Percentiles rank a stretch among this genome's conserved stretches.
Evolutionary conservation across 129 eudicot genomes (phyloP).

Genomic region (Flaveria ramosissima): DNA sequence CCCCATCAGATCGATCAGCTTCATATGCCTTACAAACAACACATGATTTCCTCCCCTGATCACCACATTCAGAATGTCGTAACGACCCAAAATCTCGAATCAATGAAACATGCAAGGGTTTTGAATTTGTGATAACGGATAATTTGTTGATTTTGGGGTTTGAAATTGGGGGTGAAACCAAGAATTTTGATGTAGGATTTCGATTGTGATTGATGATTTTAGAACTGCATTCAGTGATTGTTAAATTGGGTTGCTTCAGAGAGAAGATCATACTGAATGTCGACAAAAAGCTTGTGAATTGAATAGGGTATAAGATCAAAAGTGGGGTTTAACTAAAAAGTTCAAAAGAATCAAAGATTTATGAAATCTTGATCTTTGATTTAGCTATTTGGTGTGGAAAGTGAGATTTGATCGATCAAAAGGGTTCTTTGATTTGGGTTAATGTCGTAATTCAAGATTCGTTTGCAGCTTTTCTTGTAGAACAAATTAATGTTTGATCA

Average conservation of each 20-base stretch:
- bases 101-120: slow-evolving; percentile 40
- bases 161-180: slow-evolving; percentile 31
- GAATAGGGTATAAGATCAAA: no score
- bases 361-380: slow-evolving; percentile 26
- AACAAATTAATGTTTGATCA: slow-evolving; percentile 12
- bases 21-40: slow-evolving; percentile 52
- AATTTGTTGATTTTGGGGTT: slow-evolving; percentile 20
- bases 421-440: slow-evolving; percentile 19
- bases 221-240: slow-evolving; percentile 22
- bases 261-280: slow-evolving; percentile 46
- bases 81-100: slow-evolving; percentile 37
- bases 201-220: slow-evolving; percentile 33
- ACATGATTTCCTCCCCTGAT: not conserved
- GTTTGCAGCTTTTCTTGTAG: slow-evolving; percentile 6
- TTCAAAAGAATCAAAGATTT: not conserved
- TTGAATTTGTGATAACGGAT: slow-evolving; percentile 23
- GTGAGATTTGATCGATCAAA: slow-evolving; percentile 5
- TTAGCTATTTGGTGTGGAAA: not conserved
- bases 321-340: slow-evolving; percentile 5
- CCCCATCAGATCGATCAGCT: slow-evolving; percentile 49
- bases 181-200: slow-evolving; percentile 25
- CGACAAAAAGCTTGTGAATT: slow-evolving; percentile 1
- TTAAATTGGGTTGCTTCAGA: slow-evolving; percentile 42
- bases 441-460: not conserved
- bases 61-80: not conserved